phyloP scores from a whole-genome alignment of 2,329 filamentous ascomycete species.

The Paraphoma chrysanthemicola region DNA sequence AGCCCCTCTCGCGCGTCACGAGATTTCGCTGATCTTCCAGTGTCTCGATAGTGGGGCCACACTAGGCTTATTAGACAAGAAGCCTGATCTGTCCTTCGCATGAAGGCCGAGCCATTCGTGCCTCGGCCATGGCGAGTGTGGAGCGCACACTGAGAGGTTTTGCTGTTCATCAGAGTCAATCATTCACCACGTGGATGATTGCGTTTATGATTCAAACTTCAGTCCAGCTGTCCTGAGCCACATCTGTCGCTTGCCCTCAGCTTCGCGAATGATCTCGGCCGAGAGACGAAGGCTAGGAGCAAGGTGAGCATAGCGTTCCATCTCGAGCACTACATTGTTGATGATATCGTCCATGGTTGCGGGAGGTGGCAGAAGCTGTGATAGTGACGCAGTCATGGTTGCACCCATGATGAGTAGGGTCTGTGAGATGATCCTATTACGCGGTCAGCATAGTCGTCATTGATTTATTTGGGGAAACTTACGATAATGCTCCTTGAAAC shows the following conservation, averaged over 20 bases:
- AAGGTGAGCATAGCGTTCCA: slow-evolving; percentile 75
- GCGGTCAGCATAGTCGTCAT: slow-evolving; percentile 12
- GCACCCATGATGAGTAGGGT: slow-evolving; percentile 84
- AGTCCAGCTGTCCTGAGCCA: slow-evolving; percentile 56
- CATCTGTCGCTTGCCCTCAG: slow-evolving; percentile 71
- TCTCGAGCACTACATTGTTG: slow-evolving; percentile 76
- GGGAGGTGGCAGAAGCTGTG: slow-evolving; percentile 66
- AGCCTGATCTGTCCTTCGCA: no score
- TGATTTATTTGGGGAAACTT: slow-evolving; percentile 21
- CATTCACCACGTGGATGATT: background rate
- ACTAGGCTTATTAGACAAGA: no score
- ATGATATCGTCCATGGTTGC: slow-evolving; percentile 75
- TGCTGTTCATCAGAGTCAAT: no score
- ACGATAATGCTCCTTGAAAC: slow-evolving; percentile 78
- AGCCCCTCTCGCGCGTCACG: slow-evolving; percentile 4
- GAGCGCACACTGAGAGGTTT: no score
- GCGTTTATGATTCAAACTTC: slow-evolving; percentile 44
- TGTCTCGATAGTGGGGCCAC: background rate
- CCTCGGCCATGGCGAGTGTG: no score
- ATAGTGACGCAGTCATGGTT: slow-evolving; percentile 78
- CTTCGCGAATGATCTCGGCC: slow-evolving; percentile 82
- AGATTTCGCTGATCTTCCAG: slow-evolving; percentile 2
- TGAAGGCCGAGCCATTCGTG: no score
- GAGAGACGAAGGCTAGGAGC: slow-evolving; percentile 78
- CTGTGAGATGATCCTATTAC: slow-evolving; percentile 77